Evolutionary conservation across 2,329 filamentous ascomycete species (phyloP), one percentile per base, ranked within the genome.

Genomic region (Colletotrichum limetticola): DNA sequence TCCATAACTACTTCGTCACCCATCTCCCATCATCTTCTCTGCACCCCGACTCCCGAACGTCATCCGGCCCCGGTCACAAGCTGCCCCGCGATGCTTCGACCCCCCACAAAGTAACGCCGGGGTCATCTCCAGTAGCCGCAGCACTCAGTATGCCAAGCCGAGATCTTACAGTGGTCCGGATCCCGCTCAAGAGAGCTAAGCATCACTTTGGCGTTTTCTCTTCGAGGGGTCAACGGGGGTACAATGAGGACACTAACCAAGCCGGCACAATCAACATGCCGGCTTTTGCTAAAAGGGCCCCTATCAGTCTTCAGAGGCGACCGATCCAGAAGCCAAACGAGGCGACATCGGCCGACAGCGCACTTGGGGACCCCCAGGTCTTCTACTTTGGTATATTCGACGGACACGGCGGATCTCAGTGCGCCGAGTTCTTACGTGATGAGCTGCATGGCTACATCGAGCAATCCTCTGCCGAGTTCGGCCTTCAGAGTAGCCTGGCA

Each of bases 311-410:
- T 56, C 83, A 85, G 30, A 80, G 85, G 59, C 84, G 78, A 72
- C 80, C 82, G 59, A 84, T 87, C 65, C 87, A 86, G 75, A 86
- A 83, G 53, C 82, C 84, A 28, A 89, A 86, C 74, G 91, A 91
- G 82, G 91, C 89, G 62, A 94, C 89, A 28, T 90, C 87, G 11
- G 94, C 94, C 6, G 93, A 94, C 71, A 93, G 92, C 75, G 91
- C 93, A 1, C 93, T 91, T 75, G 96, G 96, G 2, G 96, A 98
- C 79, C 96, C 96, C 1, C 96, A 98, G 80, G 92, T 98, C 42
- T 99, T 99, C 83, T 99, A 98, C 82, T 99, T 98, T 87, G 95
- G 91, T 1, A 92, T 98, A 1, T 99, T 98, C 79, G 97, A 99
- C 82, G 97, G 97, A 3, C 97, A 99, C 84, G 97, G 97, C 11